Evolutionary conservation across 352 stramenopile species (phyloP).

Genomic region (Pythium graminicola): DNA sequence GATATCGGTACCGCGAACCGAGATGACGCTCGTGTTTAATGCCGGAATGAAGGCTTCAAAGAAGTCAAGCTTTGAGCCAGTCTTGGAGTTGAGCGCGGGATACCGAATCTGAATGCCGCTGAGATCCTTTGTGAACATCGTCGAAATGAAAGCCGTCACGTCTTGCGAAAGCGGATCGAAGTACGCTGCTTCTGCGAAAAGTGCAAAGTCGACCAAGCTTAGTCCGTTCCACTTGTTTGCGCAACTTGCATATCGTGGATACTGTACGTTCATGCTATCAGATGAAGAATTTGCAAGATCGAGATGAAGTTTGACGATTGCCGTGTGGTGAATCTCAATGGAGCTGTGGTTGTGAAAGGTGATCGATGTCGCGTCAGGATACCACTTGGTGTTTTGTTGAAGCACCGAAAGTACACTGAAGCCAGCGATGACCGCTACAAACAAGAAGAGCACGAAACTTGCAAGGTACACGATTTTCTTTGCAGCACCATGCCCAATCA

Average conservation of each 20-base stretch:
- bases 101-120: constrained; percentile 47
- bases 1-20: constrained; percentile 84
- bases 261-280: constrained; percentile 29
- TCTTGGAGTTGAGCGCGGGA: constrained; percentile 71
- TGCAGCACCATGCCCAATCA: constrained; percentile 43
- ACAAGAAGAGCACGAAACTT: constrained; percentile 55
- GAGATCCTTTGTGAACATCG: constrained; percentile 47
- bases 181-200: constrained; percentile 85
- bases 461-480: constrained; percentile 65
- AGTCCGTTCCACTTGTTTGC: constrained; percentile 68
- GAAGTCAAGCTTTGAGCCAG: constrained; percentile 79
- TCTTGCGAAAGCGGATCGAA: constrained; percentile 83
- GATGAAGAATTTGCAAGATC: constrained; percentile 43
- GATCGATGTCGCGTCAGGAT: constrained; percentile 67
- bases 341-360: constrained; percentile 46
- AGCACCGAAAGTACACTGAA: constrained; percentile 73
- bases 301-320: constrained; percentile 80
- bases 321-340: constrained; percentile 81
- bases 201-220: constrained; percentile 72
- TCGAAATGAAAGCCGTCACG: constrained; percentile 56
- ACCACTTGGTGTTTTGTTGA: constrained; percentile 67
- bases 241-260: constrained; percentile 70
- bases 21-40: constrained; percentile 82
- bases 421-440: constrained; percentile 57
- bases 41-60: constrained; percentile 71